phyloP scores from a whole-genome alignment of 2,329 filamentous ascomycete genomes.

The Didymella keratinophila region DNA sequence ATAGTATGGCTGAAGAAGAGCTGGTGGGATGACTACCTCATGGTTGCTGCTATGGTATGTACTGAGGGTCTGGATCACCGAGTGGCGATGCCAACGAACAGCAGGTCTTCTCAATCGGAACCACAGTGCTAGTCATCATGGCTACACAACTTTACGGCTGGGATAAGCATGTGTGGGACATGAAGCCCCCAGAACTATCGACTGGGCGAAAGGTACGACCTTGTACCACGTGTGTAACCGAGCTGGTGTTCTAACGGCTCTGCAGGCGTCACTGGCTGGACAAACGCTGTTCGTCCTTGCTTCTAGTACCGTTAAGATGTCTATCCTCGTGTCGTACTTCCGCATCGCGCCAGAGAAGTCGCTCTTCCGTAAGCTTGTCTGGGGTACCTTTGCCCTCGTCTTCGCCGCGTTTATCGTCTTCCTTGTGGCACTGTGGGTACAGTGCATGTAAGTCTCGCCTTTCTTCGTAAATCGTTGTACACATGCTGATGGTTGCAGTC shows the following conservation, averaged over 20 bases:
- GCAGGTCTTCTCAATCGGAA: constrained; percentile 45
- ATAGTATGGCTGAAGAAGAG: constrained; percentile 49
- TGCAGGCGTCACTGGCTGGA: constrained; percentile 50
- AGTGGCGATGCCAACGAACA: constrained; percentile 29
- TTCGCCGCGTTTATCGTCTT: constrained; percentile 48
- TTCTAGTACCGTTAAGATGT: constrained; percentile 50
- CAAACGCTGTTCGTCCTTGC: constrained; percentile 51
- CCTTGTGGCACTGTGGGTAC: constrained; percentile 49
- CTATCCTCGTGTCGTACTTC: constrained; percentile 51
- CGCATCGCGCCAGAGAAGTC: constrained; percentile 51
- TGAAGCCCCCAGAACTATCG: constrained; percentile 38
- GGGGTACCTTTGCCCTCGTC: constrained; percentile 47
- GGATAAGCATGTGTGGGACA: constrained; percentile 51
- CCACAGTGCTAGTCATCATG: constrained; percentile 46
- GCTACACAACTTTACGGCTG: constrained; percentile 50
- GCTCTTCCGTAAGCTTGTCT: constrained; percentile 50
- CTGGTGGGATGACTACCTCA: constrained; percentile 52
- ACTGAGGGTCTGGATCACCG: constrained; percentile 16
- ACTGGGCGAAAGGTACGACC: constrained; percentile 45
- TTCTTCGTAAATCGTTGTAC: background rate
- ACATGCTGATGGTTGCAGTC: constrained; percentile 47
- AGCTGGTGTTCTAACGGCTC: constrained; percentile 30
- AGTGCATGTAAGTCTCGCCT: constrained; percentile 46
- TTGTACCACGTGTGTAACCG: constrained; percentile 27
- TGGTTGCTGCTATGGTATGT: constrained; percentile 49